These are phyloP conservation scores for Tolypocladium album DNA, from an alignment of 2,329 filamentous ascomycete genomes.

Conservation along the genomic window DNA sequence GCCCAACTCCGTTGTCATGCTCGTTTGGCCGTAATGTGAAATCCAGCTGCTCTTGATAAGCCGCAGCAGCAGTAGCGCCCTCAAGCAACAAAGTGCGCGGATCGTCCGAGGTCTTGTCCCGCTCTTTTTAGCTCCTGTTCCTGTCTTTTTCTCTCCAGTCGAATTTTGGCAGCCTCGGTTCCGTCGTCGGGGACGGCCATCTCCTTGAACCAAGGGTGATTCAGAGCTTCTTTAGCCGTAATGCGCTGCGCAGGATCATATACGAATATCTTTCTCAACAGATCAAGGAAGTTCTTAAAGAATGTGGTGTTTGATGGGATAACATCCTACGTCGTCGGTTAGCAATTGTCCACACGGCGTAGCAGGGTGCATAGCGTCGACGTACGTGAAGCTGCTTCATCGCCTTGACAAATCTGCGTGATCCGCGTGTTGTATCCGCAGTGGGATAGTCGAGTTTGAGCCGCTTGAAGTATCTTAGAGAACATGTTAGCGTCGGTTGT, in stretches of 20 bases:
- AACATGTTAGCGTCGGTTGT: background rate
- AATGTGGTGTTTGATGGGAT: constrained; percentile 50
- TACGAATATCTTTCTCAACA: constrained; percentile 56
- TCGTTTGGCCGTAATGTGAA: constrained; percentile 17
- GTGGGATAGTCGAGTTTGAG: constrained; percentile 55
- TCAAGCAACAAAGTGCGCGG: constrained; percentile 15
- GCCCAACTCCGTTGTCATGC: constrained; percentile 20
- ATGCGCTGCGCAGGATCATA: constrained; percentile 57
- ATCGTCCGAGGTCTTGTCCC: constrained; percentile 23
- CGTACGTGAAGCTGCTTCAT: constrained; percentile 58
- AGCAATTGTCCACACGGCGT: constrained; percentile 30
- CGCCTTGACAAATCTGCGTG: constrained; percentile 56
- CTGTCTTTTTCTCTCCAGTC: constrained; percentile 37
- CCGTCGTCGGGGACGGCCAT: constrained; percentile 53
- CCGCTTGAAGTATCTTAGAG: constrained; percentile 53
- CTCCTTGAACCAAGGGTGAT: constrained; percentile 60
- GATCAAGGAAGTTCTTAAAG: constrained; percentile 51
- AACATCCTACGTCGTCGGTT: constrained; percentile 39
- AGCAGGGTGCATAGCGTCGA: constrained; percentile 2
- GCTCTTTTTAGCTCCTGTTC: constrained; percentile 30
- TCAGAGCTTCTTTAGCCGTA: constrained; percentile 54
- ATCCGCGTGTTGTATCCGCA: constrained; percentile 52
- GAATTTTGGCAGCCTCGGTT: constrained; percentile 56
- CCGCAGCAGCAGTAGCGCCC: constrained; percentile 4
- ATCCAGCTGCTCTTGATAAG: constrained; percentile 2